Percentiles rank a stretch among this genome's conserved stretches.
These are phyloP conservation scores for Colletotrichum eleusines DNA, from an alignment of 2,329 filamentous ascomycete genomes.

Conservation along the genomic window DNA sequence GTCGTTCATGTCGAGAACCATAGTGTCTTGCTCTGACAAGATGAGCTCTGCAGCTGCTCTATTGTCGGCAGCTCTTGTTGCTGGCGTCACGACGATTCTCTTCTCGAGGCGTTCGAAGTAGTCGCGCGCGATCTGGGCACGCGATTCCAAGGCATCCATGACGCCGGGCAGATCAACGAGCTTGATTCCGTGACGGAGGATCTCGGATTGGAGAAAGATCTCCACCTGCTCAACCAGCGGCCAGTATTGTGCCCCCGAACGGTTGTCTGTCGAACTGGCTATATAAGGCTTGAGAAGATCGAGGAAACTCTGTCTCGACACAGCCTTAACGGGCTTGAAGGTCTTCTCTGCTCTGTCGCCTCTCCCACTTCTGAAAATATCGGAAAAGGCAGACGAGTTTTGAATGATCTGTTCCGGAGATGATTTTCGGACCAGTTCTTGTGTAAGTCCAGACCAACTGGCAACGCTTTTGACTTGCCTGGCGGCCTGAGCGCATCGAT, in stretches of 20 bases:
- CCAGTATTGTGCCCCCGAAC: slow-evolving; percentile 21
- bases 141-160: slow-evolving; percentile 38
- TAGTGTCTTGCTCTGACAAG: slow-evolving; percentile 29
- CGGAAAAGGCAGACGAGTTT: not conserved
- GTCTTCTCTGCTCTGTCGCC: not conserved
- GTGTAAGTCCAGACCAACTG: slow-evolving; percentile 35
- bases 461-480: slow-evolving; percentile 23
- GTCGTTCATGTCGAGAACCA: slow-evolving; percentile 39
- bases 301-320: not conserved
- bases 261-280: slow-evolving; percentile 14
- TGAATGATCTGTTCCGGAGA: slow-evolving; percentile 13
- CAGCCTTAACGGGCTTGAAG: not conserved
- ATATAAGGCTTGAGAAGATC: slow-evolving; percentile 34
- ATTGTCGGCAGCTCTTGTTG: slow-evolving; percentile 41
- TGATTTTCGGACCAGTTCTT: slow-evolving; percentile 2
- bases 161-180: slow-evolving; percentile 42
- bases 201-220: slow-evolving; percentile 23
- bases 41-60: slow-evolving; percentile 39
- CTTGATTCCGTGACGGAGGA: slow-evolving; percentile 40
- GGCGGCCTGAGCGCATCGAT: not conserved
- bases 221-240: slow-evolving; percentile 41
- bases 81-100: slow-evolving; percentile 35
- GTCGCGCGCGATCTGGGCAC: slow-evolving; percentile 28
- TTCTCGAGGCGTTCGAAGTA: slow-evolving; percentile 34
- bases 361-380: not conserved